Conservation (phyloP, 768 basidiomycete genomes). For the Peribolospora kevripleyi region DNA sequence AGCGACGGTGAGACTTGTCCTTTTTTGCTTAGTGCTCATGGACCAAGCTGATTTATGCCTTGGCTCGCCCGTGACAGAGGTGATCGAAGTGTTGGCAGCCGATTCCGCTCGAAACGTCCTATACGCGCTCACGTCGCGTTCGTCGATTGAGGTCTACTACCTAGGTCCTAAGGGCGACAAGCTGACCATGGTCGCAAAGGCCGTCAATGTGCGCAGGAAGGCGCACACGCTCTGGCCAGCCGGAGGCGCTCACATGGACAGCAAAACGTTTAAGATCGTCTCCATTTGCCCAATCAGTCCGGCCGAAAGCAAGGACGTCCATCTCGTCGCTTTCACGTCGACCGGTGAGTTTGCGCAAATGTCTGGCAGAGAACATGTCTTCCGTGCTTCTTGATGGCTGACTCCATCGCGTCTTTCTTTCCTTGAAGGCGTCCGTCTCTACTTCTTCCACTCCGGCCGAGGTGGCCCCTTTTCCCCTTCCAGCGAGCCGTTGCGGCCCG, state of each 20-base stretch:
- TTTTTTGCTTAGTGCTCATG: conserved; percentile 16
- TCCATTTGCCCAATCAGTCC: conserved; percentile 43
- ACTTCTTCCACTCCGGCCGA: conserved; percentile 30
- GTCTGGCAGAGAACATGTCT: background rate
- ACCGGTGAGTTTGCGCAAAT: conserved; percentile 23
- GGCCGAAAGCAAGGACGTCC: conserved; percentile 37
- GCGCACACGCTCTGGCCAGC: conserved; percentile 46
- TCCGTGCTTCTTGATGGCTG: background rate
- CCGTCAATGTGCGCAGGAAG: conserved; percentile 12
- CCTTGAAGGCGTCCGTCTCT: conserved; percentile 43
- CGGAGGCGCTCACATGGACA: conserved; percentile 24
- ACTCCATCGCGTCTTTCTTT: background rate
- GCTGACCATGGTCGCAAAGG: conserved; percentile 7
- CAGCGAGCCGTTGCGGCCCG: conserved; percentile 13
- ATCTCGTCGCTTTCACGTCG: conserved; percentile 54
- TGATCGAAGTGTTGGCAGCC: conserved; percentile 15
- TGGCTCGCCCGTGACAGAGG: conserved; percentile 11
- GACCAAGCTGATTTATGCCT: conserved; percentile 33
- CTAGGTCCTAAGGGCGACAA: background rate
- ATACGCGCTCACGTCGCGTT: conserved; percentile 16
- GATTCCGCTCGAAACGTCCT: conserved; percentile 16
- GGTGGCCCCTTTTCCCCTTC: conserved; percentile 11
- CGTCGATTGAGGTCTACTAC: conserved; percentile 15
- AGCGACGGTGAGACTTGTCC: background rate
- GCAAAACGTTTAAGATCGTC: conserved; percentile 44